These are phyloP conservation scores for Mangifera indica DNA, from an alignment of 345 rosid species.

Conservation along the genomic window DNA sequence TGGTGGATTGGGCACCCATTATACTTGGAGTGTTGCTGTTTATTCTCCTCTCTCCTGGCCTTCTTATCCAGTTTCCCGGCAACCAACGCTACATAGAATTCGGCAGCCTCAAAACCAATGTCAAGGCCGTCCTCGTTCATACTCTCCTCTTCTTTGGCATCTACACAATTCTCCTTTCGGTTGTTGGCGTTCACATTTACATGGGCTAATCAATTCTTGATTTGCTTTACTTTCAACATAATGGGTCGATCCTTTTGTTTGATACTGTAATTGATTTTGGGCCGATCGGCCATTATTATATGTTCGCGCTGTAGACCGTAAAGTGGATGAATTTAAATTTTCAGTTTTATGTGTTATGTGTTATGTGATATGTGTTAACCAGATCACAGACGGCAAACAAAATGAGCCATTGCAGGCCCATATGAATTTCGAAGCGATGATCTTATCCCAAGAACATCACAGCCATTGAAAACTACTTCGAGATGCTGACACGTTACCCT, in stretches of 20 bases:
- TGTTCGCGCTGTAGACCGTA: too few relatives aligned
- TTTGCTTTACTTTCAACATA: background rate
- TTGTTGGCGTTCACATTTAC: constrained; percentile 38
- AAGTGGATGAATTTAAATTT: too few relatives aligned
- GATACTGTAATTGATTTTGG: background rate
- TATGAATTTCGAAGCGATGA: background rate
- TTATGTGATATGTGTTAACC: too few relatives aligned
- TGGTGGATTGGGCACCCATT: constrained; percentile 62
- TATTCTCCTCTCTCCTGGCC: constrained; percentile 51
- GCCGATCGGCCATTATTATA: too few relatives aligned
- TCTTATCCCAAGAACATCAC: constrained; percentile 7
- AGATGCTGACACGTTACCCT: background rate
- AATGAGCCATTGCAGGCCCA: background rate
- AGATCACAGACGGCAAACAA: background rate
- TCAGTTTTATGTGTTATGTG: too few relatives aligned
- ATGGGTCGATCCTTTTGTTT: background rate
- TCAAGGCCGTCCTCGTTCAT: constrained; percentile 47
- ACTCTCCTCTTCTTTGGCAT: constrained; percentile 43
- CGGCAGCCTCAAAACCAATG: constrained; percentile 44
- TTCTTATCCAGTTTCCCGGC: constrained; percentile 54
- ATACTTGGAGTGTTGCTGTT: constrained; percentile 44
- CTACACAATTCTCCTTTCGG: constrained; percentile 42
- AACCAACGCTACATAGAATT: constrained; percentile 34
- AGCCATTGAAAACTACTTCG: background rate
- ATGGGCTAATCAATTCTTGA: constrained; percentile 17